Percentiles rank a stretch among this genome's conserved stretches.
These are phyloP conservation scores for Eimeria praecox DNA, from an alignment of 169 alveolate species.

Conservation along the genomic window DNA sequence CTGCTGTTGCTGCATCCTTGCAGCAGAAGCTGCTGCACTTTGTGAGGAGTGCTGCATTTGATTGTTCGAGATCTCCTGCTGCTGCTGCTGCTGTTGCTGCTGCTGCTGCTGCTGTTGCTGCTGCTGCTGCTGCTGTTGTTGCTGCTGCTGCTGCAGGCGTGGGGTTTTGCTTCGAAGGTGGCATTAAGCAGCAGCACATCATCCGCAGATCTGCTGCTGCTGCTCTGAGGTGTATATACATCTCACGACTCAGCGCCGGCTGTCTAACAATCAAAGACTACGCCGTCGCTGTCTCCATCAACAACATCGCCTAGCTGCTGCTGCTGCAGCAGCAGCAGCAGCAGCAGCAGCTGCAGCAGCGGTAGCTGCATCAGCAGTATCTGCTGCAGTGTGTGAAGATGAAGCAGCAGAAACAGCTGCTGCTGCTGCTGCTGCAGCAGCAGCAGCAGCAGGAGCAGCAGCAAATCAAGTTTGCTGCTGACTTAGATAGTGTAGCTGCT, in stretches of 20 bases:
- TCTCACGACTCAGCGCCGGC: conserved; percentile 2
- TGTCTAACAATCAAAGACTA: conserved; percentile 32
- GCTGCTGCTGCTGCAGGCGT: conserved; percentile 23
- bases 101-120: conserved; percentile 9
- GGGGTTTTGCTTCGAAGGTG: neutral
- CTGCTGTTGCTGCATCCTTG: neutral
- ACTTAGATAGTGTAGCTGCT: too few species aligned
- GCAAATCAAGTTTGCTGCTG: too few species aligned
- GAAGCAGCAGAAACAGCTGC: neutral
- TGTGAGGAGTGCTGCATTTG: conserved; percentile 34
- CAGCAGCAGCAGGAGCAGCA: conserved; percentile 18
- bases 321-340: neutral
- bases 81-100: conserved; percentile 2
- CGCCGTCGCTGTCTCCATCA: neutral
- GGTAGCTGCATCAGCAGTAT: neutral
- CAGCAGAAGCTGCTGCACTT: too few species aligned
- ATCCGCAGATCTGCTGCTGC: conserved; percentile 11
- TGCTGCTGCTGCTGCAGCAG: neutral
- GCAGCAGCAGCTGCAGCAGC: neutral
- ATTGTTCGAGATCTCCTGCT: neutral
- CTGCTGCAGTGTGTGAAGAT: neutral
- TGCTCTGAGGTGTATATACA: conserved; percentile 37
- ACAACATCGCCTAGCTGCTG: too few species aligned
- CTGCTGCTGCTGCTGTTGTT: conserved; percentile 40
- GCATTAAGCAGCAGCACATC: neutral